Base-by-base conservation (phyloP, 768 basidiomycete species). In the Amanita muscaria region DNA sequence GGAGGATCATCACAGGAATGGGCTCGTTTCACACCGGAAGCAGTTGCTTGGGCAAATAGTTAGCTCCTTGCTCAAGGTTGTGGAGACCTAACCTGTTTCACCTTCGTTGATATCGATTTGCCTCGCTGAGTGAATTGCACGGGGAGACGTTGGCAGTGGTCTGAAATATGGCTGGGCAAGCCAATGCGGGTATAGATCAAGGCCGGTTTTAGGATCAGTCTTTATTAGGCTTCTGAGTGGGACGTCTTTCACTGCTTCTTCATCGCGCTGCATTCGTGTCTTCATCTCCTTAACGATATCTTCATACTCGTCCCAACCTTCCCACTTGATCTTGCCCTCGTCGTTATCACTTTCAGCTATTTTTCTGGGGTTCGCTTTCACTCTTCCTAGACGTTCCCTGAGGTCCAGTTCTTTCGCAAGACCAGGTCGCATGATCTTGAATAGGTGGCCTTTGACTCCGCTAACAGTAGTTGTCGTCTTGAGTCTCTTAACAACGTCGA, bases 371-470 rank as follows among this genome's bases (percentile, higher is more conserved):
- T 58, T 49, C 3, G 60, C 55, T 45, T 55, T 60, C 24, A 78
- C 62, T 37, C 63, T 68, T 5, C 88, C 87, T 15, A 97, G 63
- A 55, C 65, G 65, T 46, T 88, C 80, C 32, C 94, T 69, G 47
- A 96, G 59, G 56, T 92, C 90, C 2, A 63, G 68, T 52, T 88
- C 79, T 40, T 67, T 59, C 16, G 55, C 64, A 24, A 97, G 66
- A 0, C 80, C 84, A 0, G 89, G 89, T 0, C 83, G 80, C 65
- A 96, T 74, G 25, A 99, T 61, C 63, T 96, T 89, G 76, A 96
- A 99, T 25, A 99, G 59, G 57, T 99, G 94, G 0, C 88, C 83
- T 56, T 94, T 94, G 52, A 97, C 75, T 0, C 86, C 88, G 51
- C 85, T 82, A 12, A 72, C 56, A 3, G 73, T 56, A 12, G 92